Percentiles rank a stretch among this genome's conserved stretches.
phyloP scores from a whole-genome alignment of 1,284 basidiomycete species.

The Rhodotorula sp. region DNA sequence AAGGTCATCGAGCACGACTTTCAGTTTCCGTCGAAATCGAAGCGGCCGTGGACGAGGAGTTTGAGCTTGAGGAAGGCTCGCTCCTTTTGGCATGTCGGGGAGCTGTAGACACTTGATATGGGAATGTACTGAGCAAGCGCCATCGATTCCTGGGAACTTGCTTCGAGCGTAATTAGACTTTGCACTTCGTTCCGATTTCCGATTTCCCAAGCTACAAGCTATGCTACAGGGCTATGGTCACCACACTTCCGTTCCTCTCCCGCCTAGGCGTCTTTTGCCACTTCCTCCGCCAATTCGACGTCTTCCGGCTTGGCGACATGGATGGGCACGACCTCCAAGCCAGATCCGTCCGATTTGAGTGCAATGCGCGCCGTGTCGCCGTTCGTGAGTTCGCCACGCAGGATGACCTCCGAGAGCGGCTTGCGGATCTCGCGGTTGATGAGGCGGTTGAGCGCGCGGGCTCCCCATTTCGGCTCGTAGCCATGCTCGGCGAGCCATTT shows the following conservation, averaged over 20 bases:
- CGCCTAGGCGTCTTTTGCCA: background rate
- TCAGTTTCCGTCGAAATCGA: too few species aligned
- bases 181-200: too few species aligned
- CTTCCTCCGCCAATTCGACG: slow-evolving; percentile 5
- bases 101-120: too few species aligned
- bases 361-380: slow-evolving; percentile 38
- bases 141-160: too few species aligned
- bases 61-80: too few species aligned
- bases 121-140: too few species aligned
- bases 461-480: slow-evolving; percentile 81
- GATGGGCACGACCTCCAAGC: slow-evolving; percentile 30
- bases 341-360: slow-evolving; percentile 19
- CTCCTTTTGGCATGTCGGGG: too few species aligned
- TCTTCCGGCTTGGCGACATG: slow-evolving; percentile 17
- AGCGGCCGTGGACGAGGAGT: too few species aligned
- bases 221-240: too few species aligned
- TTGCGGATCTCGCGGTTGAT: slow-evolving; percentile 45
- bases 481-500: slow-evolving; percentile 75
- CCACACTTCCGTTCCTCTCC: background rate
- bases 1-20: too few species aligned
- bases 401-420: slow-evolving; percentile 42
- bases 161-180: too few species aligned
- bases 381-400: slow-evolving; percentile 37
- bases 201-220: too few species aligned
- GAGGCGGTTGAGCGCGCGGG: slow-evolving; percentile 59